phyloP scores from a whole-genome alignment of 2,329 filamentous ascomycete genomes.

The Trichoderma koningiopsis region DNA sequence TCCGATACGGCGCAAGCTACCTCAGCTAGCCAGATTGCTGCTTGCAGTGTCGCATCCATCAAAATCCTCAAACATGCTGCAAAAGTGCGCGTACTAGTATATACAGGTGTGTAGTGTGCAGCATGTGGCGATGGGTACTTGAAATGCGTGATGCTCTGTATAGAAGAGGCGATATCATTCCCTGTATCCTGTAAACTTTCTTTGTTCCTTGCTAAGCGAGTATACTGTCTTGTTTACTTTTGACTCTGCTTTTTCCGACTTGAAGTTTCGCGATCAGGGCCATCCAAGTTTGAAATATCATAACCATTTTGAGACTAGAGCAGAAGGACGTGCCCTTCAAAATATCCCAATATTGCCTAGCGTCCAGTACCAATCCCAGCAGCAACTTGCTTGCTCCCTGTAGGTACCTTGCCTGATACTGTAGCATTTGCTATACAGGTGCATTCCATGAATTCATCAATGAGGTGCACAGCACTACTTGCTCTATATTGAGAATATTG shows the following conservation, averaged over 20 bases:
- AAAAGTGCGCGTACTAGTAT: background rate
- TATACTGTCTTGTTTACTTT: background rate
- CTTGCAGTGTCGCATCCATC: background rate
- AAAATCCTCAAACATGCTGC: background rate
- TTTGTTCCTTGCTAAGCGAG: background rate
- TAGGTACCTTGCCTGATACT: background rate
- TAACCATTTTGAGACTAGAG: background rate
- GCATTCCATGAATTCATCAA: background rate
- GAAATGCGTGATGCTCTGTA: background rate
- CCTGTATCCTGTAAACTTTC: background rate
- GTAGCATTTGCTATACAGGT: too few species aligned
- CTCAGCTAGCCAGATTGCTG: conserved; percentile 1
- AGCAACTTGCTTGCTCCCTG: background rate
- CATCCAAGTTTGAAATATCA: background rate
- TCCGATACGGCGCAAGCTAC: conserved; percentile 22
- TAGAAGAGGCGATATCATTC: background rate
- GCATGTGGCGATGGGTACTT: too few species aligned
- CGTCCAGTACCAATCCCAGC: background rate
- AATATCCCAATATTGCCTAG: background rate
- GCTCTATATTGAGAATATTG: background rate
- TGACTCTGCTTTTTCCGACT: background rate
- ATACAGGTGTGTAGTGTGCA: background rate
- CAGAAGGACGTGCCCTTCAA: background rate
- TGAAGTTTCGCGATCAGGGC: background rate
- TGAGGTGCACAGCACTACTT: background rate